Evolutionary conservation across 2,329 filamentous ascomycete genomes (phyloP).

Genomic region (Niveomyces coronatus): DNA sequence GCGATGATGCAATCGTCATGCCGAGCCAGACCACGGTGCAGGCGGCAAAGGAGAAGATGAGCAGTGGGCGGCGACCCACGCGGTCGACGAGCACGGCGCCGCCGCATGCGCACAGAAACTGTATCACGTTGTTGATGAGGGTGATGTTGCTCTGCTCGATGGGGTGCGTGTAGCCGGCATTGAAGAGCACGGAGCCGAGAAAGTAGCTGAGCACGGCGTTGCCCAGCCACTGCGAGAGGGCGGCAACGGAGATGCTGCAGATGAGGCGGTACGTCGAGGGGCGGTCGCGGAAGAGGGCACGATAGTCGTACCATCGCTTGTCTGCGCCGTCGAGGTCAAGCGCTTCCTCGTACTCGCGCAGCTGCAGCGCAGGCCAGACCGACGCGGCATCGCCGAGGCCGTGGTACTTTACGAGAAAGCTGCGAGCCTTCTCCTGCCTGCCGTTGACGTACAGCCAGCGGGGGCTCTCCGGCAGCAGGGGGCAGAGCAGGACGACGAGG

Average conservation of each 20-base stretch:
- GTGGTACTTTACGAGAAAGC: constrained; percentile 28
- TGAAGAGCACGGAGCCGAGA: constrained; percentile 32
- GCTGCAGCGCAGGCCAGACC: constrained; percentile 25
- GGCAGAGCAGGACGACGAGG: constrained; percentile 20
- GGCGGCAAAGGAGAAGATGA: constrained; percentile 38
- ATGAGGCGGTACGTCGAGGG: constrained; percentile 33
- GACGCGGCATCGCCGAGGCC: constrained; percentile 30
- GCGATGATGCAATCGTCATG: constrained; percentile 35
- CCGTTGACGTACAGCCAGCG: constrained; percentile 30
- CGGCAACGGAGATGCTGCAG: constrained; percentile 28
- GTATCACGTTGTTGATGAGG: constrained; percentile 34
- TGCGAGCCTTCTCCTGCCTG: constrained; percentile 17
- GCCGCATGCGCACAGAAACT: constrained; percentile 31
- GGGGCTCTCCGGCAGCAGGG: constrained; percentile 26
- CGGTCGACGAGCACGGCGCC: constrained; percentile 13
- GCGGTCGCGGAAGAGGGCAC: constrained; percentile 30
- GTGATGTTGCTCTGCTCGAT: constrained; percentile 34
- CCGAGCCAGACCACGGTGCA: constrained; percentile 40
- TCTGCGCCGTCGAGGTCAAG: constrained; percentile 35
- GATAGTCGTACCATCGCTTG: constrained; percentile 39
- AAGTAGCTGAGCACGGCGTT: constrained; percentile 34
- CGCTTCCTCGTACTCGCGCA: constrained; percentile 33
- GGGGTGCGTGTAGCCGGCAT: constrained; percentile 31
- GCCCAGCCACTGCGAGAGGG: constrained; percentile 33
- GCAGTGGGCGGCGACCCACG: constrained; percentile 41